These are phyloP conservation scores for Sphagnum fallax DNA, from an alignment of 228 moss, liverwort and hornwort genomes.

Conservation along the genomic window DNA sequence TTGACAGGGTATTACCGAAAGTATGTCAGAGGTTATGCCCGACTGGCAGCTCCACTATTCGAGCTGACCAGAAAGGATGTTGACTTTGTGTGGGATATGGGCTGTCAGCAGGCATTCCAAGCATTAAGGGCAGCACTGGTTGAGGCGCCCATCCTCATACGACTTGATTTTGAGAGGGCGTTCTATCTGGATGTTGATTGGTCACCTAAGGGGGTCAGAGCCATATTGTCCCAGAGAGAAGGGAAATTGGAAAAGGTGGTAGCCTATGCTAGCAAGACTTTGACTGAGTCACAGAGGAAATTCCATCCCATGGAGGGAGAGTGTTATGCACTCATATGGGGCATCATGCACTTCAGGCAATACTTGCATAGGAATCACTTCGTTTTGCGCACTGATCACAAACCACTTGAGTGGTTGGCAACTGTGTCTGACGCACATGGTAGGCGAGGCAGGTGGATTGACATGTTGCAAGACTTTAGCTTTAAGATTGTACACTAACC, in stretches of 20 bases:
- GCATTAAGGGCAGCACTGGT: neutral
- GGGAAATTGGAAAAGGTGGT: neutral
- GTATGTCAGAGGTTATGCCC: neutral
- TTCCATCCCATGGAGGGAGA: neutral
- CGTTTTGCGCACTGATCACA: neutral
- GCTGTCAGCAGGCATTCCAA: neutral
- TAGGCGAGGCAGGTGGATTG: neutral
- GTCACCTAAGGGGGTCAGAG: neutral
- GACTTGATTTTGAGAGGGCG: neutral
- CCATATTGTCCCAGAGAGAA: neutral
- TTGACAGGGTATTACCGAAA: neutral
- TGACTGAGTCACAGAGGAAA: neutral
- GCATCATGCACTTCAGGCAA: neutral
- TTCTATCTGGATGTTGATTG: neutral
- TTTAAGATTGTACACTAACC: neutral
- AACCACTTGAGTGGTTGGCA: neutral
- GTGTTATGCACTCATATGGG: conserved; percentile 1
- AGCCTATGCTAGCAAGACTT: neutral
- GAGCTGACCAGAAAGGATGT: neutral
- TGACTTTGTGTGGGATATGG: neutral
- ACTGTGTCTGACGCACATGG: neutral
- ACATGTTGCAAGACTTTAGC: neutral
- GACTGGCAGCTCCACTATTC: neutral
- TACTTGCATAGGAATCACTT: neutral
- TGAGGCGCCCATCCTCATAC: neutral